Evolutionary conservation across 2,329 filamentous ascomycete genomes (phyloP), one percentile per base, ranked within the genome.

Genomic region (Phyllosticta citribraziliensis): DNA sequence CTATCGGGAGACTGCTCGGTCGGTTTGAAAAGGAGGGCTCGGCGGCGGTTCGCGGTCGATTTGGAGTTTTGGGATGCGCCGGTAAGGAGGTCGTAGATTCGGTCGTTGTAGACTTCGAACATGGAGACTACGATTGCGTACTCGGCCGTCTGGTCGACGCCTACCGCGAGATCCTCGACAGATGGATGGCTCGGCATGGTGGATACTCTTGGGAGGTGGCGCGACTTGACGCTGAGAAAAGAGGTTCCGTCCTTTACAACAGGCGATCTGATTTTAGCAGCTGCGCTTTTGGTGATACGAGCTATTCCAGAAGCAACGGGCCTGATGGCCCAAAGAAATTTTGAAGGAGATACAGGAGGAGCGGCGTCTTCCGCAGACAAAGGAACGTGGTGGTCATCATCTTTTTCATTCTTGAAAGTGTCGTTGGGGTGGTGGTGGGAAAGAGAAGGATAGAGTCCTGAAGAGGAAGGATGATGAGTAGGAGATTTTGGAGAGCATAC

Each of bases 71-170:
- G 82, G 22, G 79, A 75, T 2, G 83, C 81, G 0, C 81, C 79
- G 0, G 88, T 88, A 1, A 99, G 79, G 0, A 99, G 84, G 69
- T 99, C 94, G 72, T 95, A 97, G 66, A 99, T 97, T 40, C 92
- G 87, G 75, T 99, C 93, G 70, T 99, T 99, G 78, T 99, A 97
- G 1, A 99, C 93, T 73, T 99, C 94, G 74, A 97, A 97, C 92
- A 99, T 99, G 59, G 91, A 96, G 22, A 99, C 82, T 11, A 99
- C 79, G 59, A 99, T 85, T 4, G 88, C 88, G 67, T 97, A 97
- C 67, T 96, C 90, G 60, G 87, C 84, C 20, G 82, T 82, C 0
- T 80, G 79, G 64, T 92, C 88, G 0, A 95, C 80, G 4, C 81
- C 77, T 52, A 96, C 78, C 40, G 30, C 40, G 11, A 59, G 56